A percentile compares a stretch with the other conserved stretches of the same genome.
These are phyloP conservation scores for Haberlea rhodopensis DNA, from an alignment of 257 asterid species.

Conservation along the genomic window DNA sequence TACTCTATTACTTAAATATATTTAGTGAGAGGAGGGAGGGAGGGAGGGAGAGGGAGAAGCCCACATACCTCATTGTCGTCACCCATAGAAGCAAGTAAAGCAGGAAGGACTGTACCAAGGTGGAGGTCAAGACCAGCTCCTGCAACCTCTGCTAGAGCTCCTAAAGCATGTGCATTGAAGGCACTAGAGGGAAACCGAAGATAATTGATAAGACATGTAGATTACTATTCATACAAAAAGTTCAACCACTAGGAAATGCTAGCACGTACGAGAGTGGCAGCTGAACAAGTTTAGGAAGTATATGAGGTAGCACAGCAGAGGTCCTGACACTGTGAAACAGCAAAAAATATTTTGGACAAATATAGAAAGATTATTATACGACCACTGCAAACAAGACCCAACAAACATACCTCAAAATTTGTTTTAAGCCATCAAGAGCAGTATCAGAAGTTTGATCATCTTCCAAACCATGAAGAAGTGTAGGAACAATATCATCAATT, in stretches of 20 bases:
- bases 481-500: constrained; percentile 97
- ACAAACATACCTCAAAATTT: constrained; percentile 70
- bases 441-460: constrained; percentile 84
- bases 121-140: constrained; percentile 94
- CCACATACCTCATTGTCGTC: constrained; percentile 57
- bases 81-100: constrained; percentile 83
- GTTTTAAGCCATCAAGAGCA: constrained; percentile 98
- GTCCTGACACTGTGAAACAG: constrained; percentile 83
- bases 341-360: constrained; percentile 21
- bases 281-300: constrained; percentile 95
- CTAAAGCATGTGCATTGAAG: constrained; percentile 98
- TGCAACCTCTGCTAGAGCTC: constrained; percentile 98
- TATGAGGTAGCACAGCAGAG: constrained; percentile 95
- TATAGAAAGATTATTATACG: constrained; percentile 10
- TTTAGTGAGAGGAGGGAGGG: too few relatives aligned
- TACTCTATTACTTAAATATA: too few relatives aligned
- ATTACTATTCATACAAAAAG: constrained; percentile 13
- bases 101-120: constrained; percentile 85
- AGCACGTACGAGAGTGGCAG: constrained; percentile 84
- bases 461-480: constrained; percentile 92
- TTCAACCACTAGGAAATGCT: constrained; percentile 19
- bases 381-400: constrained; percentile 17
- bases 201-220: constrained; percentile 17
- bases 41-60: neutral
- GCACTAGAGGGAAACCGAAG: constrained; percentile 54